Evolutionary conservation across 306 rosid genomes (phyloP).

Genomic region (Mimosa pudica): DNA sequence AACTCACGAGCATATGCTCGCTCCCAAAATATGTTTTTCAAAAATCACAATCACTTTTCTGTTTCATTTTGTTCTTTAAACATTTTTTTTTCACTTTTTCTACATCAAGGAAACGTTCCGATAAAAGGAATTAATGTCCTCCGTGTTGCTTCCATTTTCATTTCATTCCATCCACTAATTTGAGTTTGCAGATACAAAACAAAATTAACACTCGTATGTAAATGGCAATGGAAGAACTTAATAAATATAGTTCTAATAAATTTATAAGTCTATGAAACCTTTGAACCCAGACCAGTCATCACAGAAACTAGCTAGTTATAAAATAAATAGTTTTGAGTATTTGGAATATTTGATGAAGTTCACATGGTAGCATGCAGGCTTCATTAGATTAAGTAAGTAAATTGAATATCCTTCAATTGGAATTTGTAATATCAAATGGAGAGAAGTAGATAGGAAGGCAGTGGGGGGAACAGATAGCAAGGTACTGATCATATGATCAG

Average conservation of each 20-base stretch:
- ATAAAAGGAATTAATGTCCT: not conserved
- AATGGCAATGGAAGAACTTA: not conserved
- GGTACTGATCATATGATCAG: not conserved
- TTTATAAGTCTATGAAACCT: not conserved
- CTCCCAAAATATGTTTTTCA: no score
- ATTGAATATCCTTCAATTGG: not conserved
- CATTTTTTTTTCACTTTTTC: not conserved
- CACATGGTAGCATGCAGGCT: slow-evolving; percentile 22
- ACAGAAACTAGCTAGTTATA: not conserved
- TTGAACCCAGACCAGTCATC: not conserved
- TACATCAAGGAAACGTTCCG: not conserved
- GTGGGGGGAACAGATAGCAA: not conserved
- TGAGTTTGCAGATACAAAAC: not conserved
- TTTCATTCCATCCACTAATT: not conserved
- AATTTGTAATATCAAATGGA: not conserved
- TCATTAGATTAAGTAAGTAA: not conserved
- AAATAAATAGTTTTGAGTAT: not conserved
- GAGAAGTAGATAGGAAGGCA: not conserved
- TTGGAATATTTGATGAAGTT: not conserved
- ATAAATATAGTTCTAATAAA: not conserved
- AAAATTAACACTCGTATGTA: not conserved
- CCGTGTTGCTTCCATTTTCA: not conserved
- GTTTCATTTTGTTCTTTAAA: not conserved
- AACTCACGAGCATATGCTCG: not conserved
- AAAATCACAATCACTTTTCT: no score